These are phyloP conservation scores for Apophysomyces variabilis DNA, from an alignment of 371 early-diverging fungal species.

Conservation along the genomic window DNA sequence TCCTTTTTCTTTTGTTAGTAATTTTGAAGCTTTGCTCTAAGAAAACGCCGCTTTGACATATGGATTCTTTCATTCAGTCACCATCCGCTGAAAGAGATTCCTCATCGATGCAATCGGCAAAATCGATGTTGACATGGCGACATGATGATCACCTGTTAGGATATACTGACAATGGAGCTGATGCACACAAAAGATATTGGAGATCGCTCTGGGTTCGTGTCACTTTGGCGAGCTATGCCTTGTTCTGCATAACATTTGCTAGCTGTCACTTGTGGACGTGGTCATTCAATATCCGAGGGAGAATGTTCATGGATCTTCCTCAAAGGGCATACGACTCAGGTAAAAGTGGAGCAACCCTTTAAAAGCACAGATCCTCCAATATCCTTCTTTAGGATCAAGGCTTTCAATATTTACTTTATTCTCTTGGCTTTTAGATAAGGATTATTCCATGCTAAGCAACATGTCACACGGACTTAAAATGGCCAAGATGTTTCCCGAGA, in stretches of 20 bases:
- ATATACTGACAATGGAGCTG: background rate
- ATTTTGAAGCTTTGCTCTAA: background rate
- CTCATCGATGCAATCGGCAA: background rate
- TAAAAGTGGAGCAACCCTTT: constrained; percentile 13
- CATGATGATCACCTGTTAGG: background rate
- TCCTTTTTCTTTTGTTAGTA: background rate
- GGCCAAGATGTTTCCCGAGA: constrained; percentile 48
- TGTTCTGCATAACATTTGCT: constrained; percentile 45
- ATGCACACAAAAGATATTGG: background rate
- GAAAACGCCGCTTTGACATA: background rate
- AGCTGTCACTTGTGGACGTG: constrained; percentile 45
- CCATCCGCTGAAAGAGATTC: background rate
- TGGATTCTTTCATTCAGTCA: background rate
- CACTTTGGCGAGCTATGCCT: constrained; percentile 36
- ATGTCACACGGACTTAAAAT: constrained; percentile 54
- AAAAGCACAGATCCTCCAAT: no score
- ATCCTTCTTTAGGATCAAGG: no score
- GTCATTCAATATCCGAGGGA: constrained; percentile 19
- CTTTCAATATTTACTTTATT: no score
- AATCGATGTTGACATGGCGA: constrained; percentile 1
- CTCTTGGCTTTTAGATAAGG: constrained; percentile 25
- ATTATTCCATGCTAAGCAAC: constrained; percentile 39
- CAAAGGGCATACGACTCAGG: constrained; percentile 48
- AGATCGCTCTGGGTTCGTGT: constrained; percentile 36
- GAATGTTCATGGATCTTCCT: constrained; percentile 31